phyloP scores from a whole-genome alignment of 2,329 filamentous ascomycete species.

The Diplodia corticola region DNA sequence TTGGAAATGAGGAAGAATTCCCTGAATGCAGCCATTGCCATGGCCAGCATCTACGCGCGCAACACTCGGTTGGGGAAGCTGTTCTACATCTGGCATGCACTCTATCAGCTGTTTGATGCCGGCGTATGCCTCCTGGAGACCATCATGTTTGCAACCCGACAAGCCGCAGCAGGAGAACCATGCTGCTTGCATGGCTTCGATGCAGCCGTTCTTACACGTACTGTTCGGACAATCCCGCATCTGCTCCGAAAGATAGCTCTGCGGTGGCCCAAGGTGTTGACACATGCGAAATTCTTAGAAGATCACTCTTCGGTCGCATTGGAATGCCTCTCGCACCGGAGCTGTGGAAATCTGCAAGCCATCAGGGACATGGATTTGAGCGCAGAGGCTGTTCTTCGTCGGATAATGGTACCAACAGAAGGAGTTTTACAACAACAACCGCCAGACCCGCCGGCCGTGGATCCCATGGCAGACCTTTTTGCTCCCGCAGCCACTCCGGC shows the following conservation, averaged over 20 bases:
- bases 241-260: conserved; percentile 8
- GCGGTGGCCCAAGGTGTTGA: conserved; percentile 11
- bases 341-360: neutral
- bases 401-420: conserved; percentile 8
- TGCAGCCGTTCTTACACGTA: neutral
- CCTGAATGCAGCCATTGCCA: conserved; percentile 10
- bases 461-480: neutral
- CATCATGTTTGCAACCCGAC: conserved; percentile 1
- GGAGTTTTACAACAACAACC: neutral
- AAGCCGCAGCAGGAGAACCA: neutral
- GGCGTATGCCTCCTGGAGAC: conserved; percentile 20
- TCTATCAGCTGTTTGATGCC: conserved; percentile 14
- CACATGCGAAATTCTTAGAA: conserved; percentile 7
- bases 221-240: conserved; percentile 9
- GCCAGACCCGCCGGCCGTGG: neutral
- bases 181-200: conserved; percentile 9
- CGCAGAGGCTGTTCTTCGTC: neutral
- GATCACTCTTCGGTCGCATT: neutral
- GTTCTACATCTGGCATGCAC: conserved; percentile 22
- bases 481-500: neutral
- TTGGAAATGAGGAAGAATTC: conserved; percentile 12
- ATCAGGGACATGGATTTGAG: neutral
- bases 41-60: conserved; percentile 17
- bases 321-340: conserved; percentile 4
- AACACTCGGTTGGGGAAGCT: conserved; percentile 16